Evolutionary conservation across 2,329 filamentous ascomycete genomes (phyloP), one percentile per base, ranked within the genome.

Genomic region (Fusarium oligoseptatum): DNA sequence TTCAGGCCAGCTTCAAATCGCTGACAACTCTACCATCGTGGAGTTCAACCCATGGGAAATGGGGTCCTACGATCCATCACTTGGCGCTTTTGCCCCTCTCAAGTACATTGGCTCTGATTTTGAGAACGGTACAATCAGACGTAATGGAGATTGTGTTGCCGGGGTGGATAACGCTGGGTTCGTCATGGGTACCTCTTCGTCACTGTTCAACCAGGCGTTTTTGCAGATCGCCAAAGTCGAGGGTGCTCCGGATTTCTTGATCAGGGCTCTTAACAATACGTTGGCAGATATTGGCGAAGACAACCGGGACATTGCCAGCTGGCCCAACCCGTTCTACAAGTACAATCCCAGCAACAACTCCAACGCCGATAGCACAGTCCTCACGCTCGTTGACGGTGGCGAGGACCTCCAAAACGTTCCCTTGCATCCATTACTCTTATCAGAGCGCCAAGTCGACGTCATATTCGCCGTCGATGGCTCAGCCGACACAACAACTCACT

Each of bases 151-250:
- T 32, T 98, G 95, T 79, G 88, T 97, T 17, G 86, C 88, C 9
- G 95, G 95, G 1, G 95, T 95, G 73, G 95, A 98, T 83, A 95
- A 95, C 77, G 89, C 89, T 27, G 94, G 94, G 8, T 98, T 90
- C 79, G 86, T 97, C 29, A 95, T 97, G 90, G 95, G 95, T 60
- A 97, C 95, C 0, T 95, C 92, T 24, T 94, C 92, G 1, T 93
- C 93, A 1, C 87, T 98, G 2, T 98, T 98, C 88, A 98, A 97
- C 84, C 87, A 91, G 77, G 89, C 94, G 77, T 83, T 97, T 20
- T 86, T 95, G 4, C 83, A 90, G 12, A 85, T 96, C 65, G 81
- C 79, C 22, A 62, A 70, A 3, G 60, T 27, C 4, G 45, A 62
- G 1, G 24, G 36, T 17, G 62, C 88, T 2, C 87, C 87, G 2